Evolutionary conservation across 1,284 basidiomycete genomes (phyloP).

Genomic region (Ustilago nuda): DNA sequence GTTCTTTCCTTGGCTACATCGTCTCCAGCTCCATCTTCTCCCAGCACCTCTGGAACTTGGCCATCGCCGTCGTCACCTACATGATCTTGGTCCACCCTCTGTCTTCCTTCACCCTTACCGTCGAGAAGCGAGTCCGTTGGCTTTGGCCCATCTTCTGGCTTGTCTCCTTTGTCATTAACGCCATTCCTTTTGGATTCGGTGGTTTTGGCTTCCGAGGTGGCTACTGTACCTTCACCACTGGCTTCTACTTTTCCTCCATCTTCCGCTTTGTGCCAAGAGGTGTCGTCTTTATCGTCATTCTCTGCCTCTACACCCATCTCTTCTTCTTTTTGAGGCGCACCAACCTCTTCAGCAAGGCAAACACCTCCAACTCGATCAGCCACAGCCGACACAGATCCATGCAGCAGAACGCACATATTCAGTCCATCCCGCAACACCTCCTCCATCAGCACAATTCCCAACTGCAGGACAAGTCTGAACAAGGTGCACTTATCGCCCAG

Average conservation of each 20-base stretch:
- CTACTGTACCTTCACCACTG: conserved; percentile 51
- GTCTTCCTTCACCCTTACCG: conserved; percentile 47
- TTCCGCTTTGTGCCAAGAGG: conserved; percentile 57
- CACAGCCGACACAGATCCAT: conserved; percentile 14
- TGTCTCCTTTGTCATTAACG: conserved; percentile 49
- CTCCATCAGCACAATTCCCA: conserved; percentile 1
- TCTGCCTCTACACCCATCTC: conserved; percentile 63
- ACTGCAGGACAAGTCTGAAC: background rate
- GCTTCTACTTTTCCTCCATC: conserved; percentile 44
- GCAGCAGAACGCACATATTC: conserved; percentile 1
- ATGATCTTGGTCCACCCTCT: conserved; percentile 64
- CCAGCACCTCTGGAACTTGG: conserved; percentile 63
- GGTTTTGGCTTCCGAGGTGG: conserved; percentile 56
- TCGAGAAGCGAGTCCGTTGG: conserved; percentile 56
- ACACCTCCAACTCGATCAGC: conserved; percentile 27
- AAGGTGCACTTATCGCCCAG: background rate
- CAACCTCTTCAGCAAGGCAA: conserved; percentile 54
- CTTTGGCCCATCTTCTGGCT: conserved; percentile 62
- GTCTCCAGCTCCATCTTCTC: conserved; percentile 57
- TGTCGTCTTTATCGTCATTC: conserved; percentile 54
- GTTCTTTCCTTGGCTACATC: conserved; percentile 56
- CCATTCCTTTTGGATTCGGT: conserved; percentile 45
- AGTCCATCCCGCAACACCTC: conserved; percentile 14
- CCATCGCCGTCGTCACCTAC: conserved; percentile 62
- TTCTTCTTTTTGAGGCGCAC: conserved; percentile 64